phyloP scores from a whole-genome alignment of 1,139 yeast genomes.

The Zygoascus meyerae region DNA sequence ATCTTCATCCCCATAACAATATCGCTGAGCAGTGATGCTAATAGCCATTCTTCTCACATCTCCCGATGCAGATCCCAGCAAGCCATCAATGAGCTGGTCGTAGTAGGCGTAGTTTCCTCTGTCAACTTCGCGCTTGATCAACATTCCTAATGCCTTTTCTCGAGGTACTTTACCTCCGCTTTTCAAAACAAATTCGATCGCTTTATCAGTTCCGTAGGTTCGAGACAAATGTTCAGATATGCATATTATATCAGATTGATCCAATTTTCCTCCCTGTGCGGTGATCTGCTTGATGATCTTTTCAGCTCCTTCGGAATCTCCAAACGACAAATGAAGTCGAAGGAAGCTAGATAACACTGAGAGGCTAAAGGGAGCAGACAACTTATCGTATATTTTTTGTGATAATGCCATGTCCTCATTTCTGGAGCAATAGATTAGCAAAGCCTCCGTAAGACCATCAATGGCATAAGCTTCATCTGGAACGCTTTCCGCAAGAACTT shows the following conservation, averaged over 20 bases:
- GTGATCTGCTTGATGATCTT: constrained; percentile 34
- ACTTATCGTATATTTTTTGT: constrained; percentile 17
- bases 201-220: constrained; percentile 5
- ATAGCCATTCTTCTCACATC: constrained; percentile 8
- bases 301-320: constrained; percentile 40
- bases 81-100: constrained; percentile 2
- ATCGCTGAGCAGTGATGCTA: constrained; percentile 6
- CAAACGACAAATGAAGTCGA: constrained; percentile 36
- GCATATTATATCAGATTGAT: constrained; percentile 6
- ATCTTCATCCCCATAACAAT: constrained; percentile 2
- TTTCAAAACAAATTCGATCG: constrained; percentile 3
- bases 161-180: background rate
- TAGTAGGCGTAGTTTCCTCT: background rate
- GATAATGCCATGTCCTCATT: constrained; percentile 22
- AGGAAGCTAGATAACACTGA: constrained; percentile 36
- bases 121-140: constrained; percentile 3
- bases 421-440: constrained; percentile 24
- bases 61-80: constrained; percentile 2
- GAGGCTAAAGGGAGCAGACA: constrained; percentile 24
- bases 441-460: constrained; percentile 26
- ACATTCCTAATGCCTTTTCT: constrained; percentile 2
- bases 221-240: constrained; percentile 1
- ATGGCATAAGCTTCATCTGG: constrained; percentile 23
- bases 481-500: constrained; percentile 25
- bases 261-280: constrained; percentile 11